These are phyloP conservation scores for Physcia stellaris DNA, from an alignment of 495 filamentous ascomycete species.

Conservation along the genomic window DNA sequence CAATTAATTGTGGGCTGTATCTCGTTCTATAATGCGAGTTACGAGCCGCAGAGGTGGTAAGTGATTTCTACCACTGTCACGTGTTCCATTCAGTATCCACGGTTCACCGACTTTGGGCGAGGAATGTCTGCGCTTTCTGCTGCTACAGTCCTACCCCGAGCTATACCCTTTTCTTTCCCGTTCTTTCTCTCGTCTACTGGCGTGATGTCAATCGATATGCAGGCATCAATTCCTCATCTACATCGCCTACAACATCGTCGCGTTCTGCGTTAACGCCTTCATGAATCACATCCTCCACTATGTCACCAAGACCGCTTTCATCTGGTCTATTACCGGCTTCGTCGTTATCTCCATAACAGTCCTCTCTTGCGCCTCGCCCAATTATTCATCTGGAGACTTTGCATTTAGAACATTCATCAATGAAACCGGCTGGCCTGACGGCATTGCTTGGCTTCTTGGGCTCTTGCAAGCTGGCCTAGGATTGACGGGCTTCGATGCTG, in stretches of 20 bases:
- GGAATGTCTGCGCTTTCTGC: no score
- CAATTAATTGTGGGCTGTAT: slow-evolving; percentile 34
- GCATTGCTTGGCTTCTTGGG: slow-evolving; percentile 49
- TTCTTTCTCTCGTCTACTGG: no score
- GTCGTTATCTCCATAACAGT: slow-evolving; percentile 55
- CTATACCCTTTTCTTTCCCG: no score
- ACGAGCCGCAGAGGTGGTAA: slow-evolving; percentile 33
- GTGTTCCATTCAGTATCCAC: no score
- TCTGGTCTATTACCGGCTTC: slow-evolving; percentile 56
- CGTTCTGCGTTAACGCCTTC: slow-evolving; percentile 55
- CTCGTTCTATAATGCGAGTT: slow-evolving; percentile 29
- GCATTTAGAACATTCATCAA: slow-evolving; percentile 47
- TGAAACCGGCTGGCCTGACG: slow-evolving; percentile 48
- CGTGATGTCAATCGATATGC: no score
- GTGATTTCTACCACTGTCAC: no score
- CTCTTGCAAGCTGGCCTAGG: slow-evolving; percentile 48
- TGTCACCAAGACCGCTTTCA: slow-evolving; percentile 49
- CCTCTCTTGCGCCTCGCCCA: slow-evolving; percentile 45
- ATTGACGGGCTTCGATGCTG: slow-evolving; percentile 49
- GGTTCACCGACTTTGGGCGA: no score
- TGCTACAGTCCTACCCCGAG: no score
- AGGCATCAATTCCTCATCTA: slow-evolving; percentile 71
- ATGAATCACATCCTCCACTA: slow-evolving; percentile 46
- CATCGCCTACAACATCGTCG: slow-evolving; percentile 46
- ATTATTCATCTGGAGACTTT: slow-evolving; percentile 43